Percentiles rank a stretch among this genome's conserved stretches.
Conservation (phyloP, 192 early-diverging fungal genomes). For the Entomortierella beljakovae region DNA sequence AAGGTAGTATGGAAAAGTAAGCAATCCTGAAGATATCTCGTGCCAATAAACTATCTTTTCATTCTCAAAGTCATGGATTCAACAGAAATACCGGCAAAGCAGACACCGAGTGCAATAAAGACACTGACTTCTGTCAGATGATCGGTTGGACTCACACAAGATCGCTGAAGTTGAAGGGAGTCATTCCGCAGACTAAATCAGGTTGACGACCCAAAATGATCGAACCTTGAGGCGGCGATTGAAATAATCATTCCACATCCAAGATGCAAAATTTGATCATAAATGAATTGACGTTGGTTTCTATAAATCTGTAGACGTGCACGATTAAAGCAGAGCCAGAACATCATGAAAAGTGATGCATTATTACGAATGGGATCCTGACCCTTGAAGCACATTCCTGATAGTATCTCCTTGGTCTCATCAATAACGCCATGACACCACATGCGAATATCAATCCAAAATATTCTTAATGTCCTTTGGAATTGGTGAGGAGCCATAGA, state of each 20-base stretch:
- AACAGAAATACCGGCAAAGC: slow-evolving; percentile 71
- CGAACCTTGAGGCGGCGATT: slow-evolving; percentile 57
- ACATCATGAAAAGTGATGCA: slow-evolving; percentile 58
- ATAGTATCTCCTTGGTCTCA: slow-evolving; percentile 38
- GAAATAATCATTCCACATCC: slow-evolving; percentile 66
- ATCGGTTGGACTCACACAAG: slow-evolving; percentile 33
- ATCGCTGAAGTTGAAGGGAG: slow-evolving; percentile 52
- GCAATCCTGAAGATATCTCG: slow-evolving; percentile 67
- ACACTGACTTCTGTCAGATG: slow-evolving; percentile 61
- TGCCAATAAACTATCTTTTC: slow-evolving; percentile 76
- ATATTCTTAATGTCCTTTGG: slow-evolving; percentile 28
- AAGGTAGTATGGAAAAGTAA: slow-evolving; percentile 69
- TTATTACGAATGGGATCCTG: slow-evolving; percentile 60
- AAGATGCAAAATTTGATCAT: slow-evolving; percentile 67
- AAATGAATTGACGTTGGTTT: slow-evolving; percentile 54
- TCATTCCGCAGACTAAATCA: slow-evolving; percentile 54
- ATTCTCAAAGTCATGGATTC: slow-evolving; percentile 69
- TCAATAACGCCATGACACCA: slow-evolving; percentile 42
- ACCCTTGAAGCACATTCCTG: slow-evolving; percentile 22
- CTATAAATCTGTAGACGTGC: slow-evolving; percentile 65
- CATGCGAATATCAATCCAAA: slow-evolving; percentile 48
- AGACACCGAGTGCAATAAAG: slow-evolving; percentile 67
- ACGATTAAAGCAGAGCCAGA: slow-evolving; percentile 58
- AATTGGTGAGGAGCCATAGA: slow-evolving; percentile 29
- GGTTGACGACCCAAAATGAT: slow-evolving; percentile 66